Evolutionary conservation across 768 basidiomycete genomes (phyloP), one percentile per base, ranked within the genome.

Genomic region (Imleria badia): DNA sequence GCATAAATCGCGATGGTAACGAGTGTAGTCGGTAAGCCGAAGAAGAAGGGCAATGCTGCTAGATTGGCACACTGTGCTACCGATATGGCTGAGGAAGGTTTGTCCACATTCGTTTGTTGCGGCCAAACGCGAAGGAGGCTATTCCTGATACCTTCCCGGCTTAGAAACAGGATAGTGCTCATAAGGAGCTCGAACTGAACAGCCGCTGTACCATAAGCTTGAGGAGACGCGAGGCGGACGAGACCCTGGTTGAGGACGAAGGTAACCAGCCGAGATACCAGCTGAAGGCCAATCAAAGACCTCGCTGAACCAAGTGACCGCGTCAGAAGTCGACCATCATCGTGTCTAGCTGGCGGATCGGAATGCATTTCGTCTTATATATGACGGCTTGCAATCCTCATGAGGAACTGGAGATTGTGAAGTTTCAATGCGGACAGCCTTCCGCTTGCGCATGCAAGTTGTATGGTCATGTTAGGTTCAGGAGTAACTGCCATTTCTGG

Each of bases 181-280:
- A 91, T 80, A 23, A 98, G 66, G 26, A 98, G 82, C 68, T 98
- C 97, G 71, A 98, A 94, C 64, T 97, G 95, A 57, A 99, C 89
- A 0, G 93, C 84, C 15, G 92, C 94, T 1, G 91, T 94, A 11
- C 96, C 89, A 66, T 92, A 95, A 14, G 87, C 88, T 33, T 82
- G 81, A 1, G 95, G 94, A 0, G 92, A 86, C 3, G 89, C 86
- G 29, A 94, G 77, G 1, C 93, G 85, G 38, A 98, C 77, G 13
- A 98, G 78, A 1, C 83, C 81, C 70, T 97, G 95, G 72, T 98
- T 98, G 23, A 99, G 79, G 6, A 78, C 66, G 69, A 97, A 99
- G 0, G 97, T 98, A 65, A 94, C 78, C 5, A 89, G 61, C 0
- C 97, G 82, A 48, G 94, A 91, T 52, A 88, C 76, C 31, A 97